A percentile compares a stretch with the other conserved stretches of the same genome.
phyloP scores from a whole-genome alignment of 306 rosid species.

The Castanea crenata region DNA sequence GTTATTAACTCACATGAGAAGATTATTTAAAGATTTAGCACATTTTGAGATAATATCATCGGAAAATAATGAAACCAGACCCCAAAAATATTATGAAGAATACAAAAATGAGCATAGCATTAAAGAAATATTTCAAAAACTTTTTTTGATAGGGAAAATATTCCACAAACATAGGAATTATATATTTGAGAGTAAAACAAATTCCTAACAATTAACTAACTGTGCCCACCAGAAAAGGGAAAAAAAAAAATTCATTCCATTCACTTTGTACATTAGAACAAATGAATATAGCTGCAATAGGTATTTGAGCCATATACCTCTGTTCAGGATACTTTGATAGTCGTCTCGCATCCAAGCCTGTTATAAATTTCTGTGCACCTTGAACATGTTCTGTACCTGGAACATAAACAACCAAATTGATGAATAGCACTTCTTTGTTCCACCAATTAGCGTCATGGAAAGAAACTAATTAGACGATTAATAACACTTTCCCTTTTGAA shows the following conservation, averaged over 20 bases:
- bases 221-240: neutral
- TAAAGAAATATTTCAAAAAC: no score
- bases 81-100: no score
- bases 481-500: neutral
- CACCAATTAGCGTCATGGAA: neutral
- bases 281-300: neutral
- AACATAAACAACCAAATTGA: constrained; percentile 16
- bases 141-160: no score
- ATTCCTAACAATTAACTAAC: neutral
- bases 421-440: constrained; percentile 1
- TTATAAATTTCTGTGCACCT: constrained; percentile 84
- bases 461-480: neutral
- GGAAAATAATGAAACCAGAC: no score
- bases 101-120: no score
- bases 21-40: no score
- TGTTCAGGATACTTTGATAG: constrained; percentile 73
- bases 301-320: constrained; percentile 46
- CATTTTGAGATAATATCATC: no score
- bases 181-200: neutral
- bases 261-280: neutral
- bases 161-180: no score
- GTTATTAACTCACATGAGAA: no score
- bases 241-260: neutral
- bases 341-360: constrained; percentile 95
- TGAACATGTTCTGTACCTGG: constrained; percentile 85